Conservation (phyloP, 768 basidiomycete genomes). For the Russula vinacea region DNA sequence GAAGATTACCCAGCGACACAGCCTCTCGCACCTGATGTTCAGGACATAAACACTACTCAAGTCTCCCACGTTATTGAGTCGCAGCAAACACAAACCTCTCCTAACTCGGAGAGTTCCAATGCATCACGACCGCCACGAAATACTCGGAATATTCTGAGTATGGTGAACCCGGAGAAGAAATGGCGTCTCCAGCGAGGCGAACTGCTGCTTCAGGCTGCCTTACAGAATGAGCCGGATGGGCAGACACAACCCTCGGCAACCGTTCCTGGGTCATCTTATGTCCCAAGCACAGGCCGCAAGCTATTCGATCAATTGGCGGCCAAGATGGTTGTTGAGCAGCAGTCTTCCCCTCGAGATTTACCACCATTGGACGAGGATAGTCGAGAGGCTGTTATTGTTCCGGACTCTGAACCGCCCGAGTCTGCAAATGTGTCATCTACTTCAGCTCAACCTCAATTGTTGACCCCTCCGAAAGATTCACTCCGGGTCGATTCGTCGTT, state of each 20-base stretch:
- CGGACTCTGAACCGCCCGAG: conserved; percentile 59
- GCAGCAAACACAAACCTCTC: not conserved
- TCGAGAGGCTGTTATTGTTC: conserved; percentile 47
- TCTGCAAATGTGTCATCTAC: conserved; percentile 32
- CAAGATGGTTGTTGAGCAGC: not conserved
- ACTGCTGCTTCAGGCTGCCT: conserved; percentile 11
- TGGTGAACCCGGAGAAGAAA: conserved; percentile 38
- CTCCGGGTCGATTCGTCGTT: not conserved
- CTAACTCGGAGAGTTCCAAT: not conserved
- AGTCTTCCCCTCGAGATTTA: not conserved
- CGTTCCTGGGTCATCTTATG: conserved; percentile 19
- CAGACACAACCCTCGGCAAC: conserved; percentile 33
- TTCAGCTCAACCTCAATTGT: not conserved
- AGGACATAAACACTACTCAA: conserved; percentile 15
- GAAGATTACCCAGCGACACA: conserved; percentile 26
- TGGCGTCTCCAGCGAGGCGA: conserved; percentile 28
- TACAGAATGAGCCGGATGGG: conserved; percentile 15
- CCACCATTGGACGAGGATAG: conserved; percentile 23
- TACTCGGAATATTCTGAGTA: conserved; percentile 36
- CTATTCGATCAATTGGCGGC: conserved; percentile 17
- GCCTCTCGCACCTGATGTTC: conserved; percentile 18
- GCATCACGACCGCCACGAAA: conserved; percentile 30
- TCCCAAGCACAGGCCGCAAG: conserved; percentile 11
- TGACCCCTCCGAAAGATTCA: not conserved
- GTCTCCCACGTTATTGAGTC: not conserved